Conservation (phyloP, 768 basidiomycete genomes). For the Phanerodontia chrysosporium region DNA sequence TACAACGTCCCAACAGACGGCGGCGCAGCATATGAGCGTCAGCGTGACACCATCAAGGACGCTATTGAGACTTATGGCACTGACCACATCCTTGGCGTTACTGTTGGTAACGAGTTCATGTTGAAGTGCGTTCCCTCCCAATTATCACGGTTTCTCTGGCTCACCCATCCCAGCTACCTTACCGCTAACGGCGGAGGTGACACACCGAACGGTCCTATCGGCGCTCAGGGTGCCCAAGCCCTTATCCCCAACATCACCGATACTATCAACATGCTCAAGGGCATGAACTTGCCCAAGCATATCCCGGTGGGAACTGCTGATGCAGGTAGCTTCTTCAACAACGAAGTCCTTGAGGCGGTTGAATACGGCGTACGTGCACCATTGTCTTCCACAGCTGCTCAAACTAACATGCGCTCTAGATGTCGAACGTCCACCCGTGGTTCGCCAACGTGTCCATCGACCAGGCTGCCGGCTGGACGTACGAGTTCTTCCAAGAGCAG, state of each 20-base stretch:
- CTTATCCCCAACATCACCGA: slow-evolving; percentile 66
- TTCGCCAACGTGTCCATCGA: slow-evolving; percentile 77
- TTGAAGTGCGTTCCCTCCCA: slow-evolving; percentile 50
- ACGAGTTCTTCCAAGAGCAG: slow-evolving; percentile 66
- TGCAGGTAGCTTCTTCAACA: slow-evolving; percentile 84
- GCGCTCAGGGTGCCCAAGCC: slow-evolving; percentile 56
- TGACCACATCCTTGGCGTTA: slow-evolving; percentile 72
- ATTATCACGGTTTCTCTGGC: neutral
- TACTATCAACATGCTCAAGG: slow-evolving; percentile 51
- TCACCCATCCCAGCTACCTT: slow-evolving; percentile 45
- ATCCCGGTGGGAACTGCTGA: slow-evolving; percentile 79
- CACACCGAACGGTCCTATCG: slow-evolving; percentile 55
- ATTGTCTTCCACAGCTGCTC: neutral
- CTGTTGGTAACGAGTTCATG: slow-evolving; percentile 91
- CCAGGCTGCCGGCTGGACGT: slow-evolving; percentile 77
- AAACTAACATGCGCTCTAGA: slow-evolving; percentile 32
- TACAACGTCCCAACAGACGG: slow-evolving; percentile 63
- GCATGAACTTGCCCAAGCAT: slow-evolving; percentile 52
- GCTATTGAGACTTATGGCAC: slow-evolving; percentile 78
- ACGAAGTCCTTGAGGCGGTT: slow-evolving; percentile 51
- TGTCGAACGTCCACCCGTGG: slow-evolving; percentile 93
- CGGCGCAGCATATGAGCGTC: slow-evolving; percentile 62
- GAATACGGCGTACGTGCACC: slow-evolving; percentile 59
- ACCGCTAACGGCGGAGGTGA: slow-evolving; percentile 40
- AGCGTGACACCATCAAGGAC: slow-evolving; percentile 59